Conservation (phyloP, 2,329 filamentous ascomycete species). For the Leptographium lundbergii region DNA sequence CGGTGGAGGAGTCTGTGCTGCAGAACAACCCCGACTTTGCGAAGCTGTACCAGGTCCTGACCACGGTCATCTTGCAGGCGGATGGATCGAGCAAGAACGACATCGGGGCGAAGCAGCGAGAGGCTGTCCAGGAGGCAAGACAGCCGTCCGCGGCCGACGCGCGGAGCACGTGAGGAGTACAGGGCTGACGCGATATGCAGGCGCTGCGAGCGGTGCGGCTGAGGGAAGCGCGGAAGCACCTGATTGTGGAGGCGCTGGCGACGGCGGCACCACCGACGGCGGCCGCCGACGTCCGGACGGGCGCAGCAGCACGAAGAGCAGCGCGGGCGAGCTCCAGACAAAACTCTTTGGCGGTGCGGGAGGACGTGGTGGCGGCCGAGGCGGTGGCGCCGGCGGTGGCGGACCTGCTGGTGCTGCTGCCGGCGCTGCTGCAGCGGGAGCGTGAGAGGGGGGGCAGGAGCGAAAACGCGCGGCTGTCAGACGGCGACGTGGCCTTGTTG, state of each 20-base stretch:
- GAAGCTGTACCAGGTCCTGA: constrained; percentile 42
- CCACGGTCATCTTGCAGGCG: constrained; percentile 38
- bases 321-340: constrained; percentile 7
- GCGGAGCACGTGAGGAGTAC: neutral
- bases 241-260: constrained; percentile 37
- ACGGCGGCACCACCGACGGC: constrained; percentile 21
- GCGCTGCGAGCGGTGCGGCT: constrained; percentile 37
- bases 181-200: constrained; percentile 18
- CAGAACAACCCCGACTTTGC: constrained; percentile 47
- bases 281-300: constrained; percentile 1
- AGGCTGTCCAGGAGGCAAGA: constrained; percentile 35
- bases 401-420: constrained; percentile 43
- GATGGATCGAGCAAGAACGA: constrained; percentile 39
- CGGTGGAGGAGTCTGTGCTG: constrained; percentile 41
- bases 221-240: constrained; percentile 32
- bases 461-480: constrained; percentile 16
- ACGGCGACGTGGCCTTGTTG: constrained; percentile 27
- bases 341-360: constrained; percentile 1
- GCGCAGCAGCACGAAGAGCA: neutral
- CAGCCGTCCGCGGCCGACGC: too few species aligned
- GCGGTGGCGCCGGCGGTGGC: constrained; percentile 23
- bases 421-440: constrained; percentile 29
- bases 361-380: constrained; percentile 11
- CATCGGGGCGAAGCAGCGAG: constrained; percentile 35
- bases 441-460: neutral